Evolutionary conservation across 2,329 filamentous ascomycete species (phyloP), one percentile per base, ranked within the genome.

Genomic region (Epichloe festucae): DNA sequence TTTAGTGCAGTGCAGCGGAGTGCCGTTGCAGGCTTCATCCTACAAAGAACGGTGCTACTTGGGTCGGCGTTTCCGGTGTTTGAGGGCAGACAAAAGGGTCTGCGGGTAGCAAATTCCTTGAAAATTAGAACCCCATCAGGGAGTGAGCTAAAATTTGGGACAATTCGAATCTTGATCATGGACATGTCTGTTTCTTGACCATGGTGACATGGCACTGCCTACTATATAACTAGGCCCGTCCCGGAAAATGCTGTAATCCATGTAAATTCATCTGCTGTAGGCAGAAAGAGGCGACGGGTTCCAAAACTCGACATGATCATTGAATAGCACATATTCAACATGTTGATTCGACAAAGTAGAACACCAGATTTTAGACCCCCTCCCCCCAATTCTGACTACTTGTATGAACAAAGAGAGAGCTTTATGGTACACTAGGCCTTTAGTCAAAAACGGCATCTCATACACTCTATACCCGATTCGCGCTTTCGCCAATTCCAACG

Each of bases 391-490:
- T 56, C 58, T 62, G 61, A 64, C 57, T 62, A 58, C 60, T 50
- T 50, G 52, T 62, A 62, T 66, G 61, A 68, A 68, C 63, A 67
- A 65, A 40, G 50, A 53, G 64, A 62, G 62, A 65, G 67, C 65
- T 73, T 73, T 76, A 76, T 76, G 73, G 66, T 76, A 76, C 73
- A 76, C 70, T 73, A 73, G 68, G 69, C 67, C 66, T 69, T 53
- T 31, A 36, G 63, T 68, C 50, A 60, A 69, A 70, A 71, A 71
- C 68, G 70, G 70, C 71, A 75, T 75, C 70, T 73, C 70, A 71
- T 76, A 76, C 73, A 76, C 70, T 76, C 73, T 76, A 76, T 76
- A 71, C 69, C 70, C 67, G 65, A 65, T 62, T 65, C 63, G 62
- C 62, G 61, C 62, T 65, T 62, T 64, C 62, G 61, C 62, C 65